A percentile compares a stretch with the other conserved stretches of the same genome.
Conservation (phyloP, 257 asterid species). For the Solanum paucissectum region DNA sequence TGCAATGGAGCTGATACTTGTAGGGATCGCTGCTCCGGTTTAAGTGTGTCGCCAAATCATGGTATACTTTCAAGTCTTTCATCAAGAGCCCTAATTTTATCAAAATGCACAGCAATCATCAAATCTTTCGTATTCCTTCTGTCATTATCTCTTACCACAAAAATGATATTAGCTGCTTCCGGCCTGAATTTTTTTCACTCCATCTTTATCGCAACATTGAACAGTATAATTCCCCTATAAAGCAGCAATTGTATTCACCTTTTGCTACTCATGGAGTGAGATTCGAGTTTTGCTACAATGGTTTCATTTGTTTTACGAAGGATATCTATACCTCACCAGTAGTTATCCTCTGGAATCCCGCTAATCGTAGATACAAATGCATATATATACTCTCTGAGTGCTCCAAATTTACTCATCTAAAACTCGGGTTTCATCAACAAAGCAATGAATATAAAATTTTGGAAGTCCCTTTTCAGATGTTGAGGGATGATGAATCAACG, state of each 20-base stretch:
- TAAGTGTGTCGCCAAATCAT: too few relatives aligned
- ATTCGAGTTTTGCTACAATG: background rate
- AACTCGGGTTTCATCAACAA: background rate
- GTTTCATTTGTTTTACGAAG: background rate
- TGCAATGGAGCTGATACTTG: too few relatives aligned
- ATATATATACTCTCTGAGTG: background rate
- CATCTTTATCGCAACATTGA: background rate
- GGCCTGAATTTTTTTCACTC: too few relatives aligned
- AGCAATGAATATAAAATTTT: too few relatives aligned
- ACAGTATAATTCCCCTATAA: background rate
- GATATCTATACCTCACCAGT: background rate
- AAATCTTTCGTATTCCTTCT: too few relatives aligned
- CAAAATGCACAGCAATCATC: too few relatives aligned
- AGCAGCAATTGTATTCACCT: background rate
- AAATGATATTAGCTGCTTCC: too few relatives aligned
- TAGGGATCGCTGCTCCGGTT: too few relatives aligned
- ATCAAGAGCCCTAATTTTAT: too few relatives aligned
- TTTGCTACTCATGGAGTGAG: background rate
- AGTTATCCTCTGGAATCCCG: background rate
- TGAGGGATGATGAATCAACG: background rate
- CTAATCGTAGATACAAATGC: background rate
- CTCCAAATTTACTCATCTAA: background rate
- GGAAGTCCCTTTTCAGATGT: background rate
- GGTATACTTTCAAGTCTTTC: too few relatives aligned
- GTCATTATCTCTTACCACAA: too few relatives aligned